Percentiles rank a stretch among this genome's conserved stretches.
Conservation (phyloP, 306 rosid genomes). For the Hippophae rhamnoides region DNA sequence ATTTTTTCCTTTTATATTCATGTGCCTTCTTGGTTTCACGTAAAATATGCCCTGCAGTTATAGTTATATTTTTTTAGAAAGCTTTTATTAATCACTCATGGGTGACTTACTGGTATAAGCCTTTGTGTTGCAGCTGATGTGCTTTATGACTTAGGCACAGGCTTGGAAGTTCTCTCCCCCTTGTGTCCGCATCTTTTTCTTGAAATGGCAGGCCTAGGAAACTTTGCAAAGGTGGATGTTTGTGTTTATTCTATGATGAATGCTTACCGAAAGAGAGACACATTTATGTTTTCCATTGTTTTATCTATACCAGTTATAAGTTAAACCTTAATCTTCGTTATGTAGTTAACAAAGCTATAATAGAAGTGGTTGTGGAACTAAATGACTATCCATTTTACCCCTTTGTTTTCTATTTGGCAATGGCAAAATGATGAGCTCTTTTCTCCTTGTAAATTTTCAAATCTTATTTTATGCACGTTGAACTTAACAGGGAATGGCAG, state of each 20-base stretch:
- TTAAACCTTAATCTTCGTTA: too few relatives aligned
- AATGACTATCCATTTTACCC: too few relatives aligned
- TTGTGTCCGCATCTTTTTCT: slow-evolving; percentile 93
- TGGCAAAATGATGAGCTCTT: too few relatives aligned
- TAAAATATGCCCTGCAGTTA: background rate
- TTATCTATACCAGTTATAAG: too few relatives aligned
- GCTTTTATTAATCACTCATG: background rate
- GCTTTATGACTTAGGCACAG: slow-evolving; percentile 79
- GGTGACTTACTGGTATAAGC: slow-evolving; percentile 14
- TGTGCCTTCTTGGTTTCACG: background rate
- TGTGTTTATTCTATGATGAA: background rate
- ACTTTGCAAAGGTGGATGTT: slow-evolving; percentile 67
- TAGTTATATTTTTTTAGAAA: background rate
- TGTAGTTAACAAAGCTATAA: too few relatives aligned
- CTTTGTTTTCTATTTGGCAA: too few relatives aligned
- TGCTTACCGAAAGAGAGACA: background rate
- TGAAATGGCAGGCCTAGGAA: slow-evolving; percentile 90
- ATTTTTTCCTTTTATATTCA: slow-evolving; percentile 6
- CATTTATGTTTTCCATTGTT: background rate
- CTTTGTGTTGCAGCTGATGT: slow-evolving; percentile 69
- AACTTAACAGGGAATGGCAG: slow-evolving; percentile 79
- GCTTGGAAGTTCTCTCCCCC: slow-evolving; percentile 95
- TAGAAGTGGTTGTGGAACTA: too few relatives aligned
- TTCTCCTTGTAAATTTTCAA: too few relatives aligned
- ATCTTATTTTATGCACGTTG: background rate